Evolutionary conservation across 441 rosid species (phyloP).

Genomic region (Jatropha multifida): DNA sequence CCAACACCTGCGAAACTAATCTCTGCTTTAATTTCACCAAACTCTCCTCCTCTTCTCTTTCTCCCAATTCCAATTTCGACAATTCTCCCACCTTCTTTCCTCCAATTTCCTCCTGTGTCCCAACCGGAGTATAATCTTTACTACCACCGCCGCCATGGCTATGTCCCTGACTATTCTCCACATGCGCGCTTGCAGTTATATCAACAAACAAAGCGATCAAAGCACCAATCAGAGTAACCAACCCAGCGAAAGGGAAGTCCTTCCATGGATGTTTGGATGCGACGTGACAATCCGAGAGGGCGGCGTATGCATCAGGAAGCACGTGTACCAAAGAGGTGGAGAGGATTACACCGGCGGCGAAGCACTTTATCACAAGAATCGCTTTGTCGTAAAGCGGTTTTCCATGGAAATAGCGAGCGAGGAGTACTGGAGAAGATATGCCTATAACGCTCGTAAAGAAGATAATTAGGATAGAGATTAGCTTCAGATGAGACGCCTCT

Average conservation of each 20-base stretch:
- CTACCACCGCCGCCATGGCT: conserved; percentile 1
- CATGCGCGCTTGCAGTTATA: conserved; percentile 77
- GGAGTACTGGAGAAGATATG: conserved; percentile 59
- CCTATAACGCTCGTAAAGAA: conserved; percentile 74
- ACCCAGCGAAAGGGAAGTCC: conserved; percentile 83
- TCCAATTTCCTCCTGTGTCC: conserved; percentile 29
- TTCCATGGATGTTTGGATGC: conserved; percentile 77
- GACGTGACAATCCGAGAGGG: conserved; percentile 73
- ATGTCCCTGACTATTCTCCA: conserved; percentile 45
- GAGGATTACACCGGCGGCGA: conserved; percentile 94
- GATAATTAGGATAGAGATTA: conserved; percentile 53
- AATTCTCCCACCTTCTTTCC: conserved; percentile 37
- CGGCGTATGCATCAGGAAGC: conserved; percentile 76
- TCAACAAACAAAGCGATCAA: conserved; percentile 71
- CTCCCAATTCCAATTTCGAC: conserved; percentile 29
- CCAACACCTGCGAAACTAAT: conserved; percentile 86
- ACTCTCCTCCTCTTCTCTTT: conserved; percentile 43
- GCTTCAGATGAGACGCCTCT: conserved; percentile 71
- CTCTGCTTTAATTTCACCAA: conserved; percentile 63
- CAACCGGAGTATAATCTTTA: conserved; percentile 46
- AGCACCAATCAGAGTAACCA: conserved; percentile 66
- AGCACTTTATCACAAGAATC: conserved; percentile 67
- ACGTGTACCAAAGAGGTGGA: conserved; percentile 92
- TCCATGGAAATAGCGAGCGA: conserved; percentile 75
- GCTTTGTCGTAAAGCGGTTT: conserved; percentile 77